Percentiles rank a stretch among this genome's conserved stretches.
Conservation (phyloP, 225 moss, liverwort and hornwort genomes). For the Thuidium tamariscinum region DNA sequence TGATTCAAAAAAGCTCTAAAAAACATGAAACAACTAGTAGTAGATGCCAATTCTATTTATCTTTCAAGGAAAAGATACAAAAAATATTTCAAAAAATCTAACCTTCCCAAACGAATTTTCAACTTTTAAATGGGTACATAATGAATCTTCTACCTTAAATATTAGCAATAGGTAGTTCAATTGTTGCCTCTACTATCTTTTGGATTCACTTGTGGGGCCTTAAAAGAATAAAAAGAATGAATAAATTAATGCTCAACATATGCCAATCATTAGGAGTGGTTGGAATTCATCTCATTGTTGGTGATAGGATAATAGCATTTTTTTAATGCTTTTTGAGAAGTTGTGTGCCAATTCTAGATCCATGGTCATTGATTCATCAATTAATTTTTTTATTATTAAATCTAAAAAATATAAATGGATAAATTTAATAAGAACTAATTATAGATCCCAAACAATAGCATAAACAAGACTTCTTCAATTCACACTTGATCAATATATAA, state of each 20-base stretch:
- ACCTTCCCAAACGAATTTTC: not conserved
- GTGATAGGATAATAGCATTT: rapidly evolving
- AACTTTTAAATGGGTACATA: rapidly evolving
- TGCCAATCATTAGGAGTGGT: not conserved
- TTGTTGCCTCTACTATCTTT: rapidly evolving
- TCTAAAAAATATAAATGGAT: too few species aligned
- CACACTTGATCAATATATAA: not conserved
- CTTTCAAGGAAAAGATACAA: not conserved
- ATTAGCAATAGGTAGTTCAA: rapidly evolving
- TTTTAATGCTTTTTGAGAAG: not conserved
- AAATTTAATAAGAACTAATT: rapidly evolving
- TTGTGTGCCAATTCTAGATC: rapidly evolving
- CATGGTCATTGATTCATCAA: rapidly evolving
- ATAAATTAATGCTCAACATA: rapidly evolving
- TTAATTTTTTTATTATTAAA: rapidly evolving
- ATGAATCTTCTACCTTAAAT: not conserved
- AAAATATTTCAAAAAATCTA: not conserved
- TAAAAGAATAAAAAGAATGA: not conserved
- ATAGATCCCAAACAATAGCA: too few species aligned
- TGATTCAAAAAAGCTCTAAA: not conserved
- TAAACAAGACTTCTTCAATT: not conserved
- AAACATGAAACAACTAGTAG: rapidly evolving
- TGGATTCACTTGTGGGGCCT: not conserved
- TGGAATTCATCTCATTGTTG: not conserved
- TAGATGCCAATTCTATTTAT: not conserved